Evolutionary conservation across 768 basidiomycete species (phyloP).

Genomic region (Rhodotorula diobovata): DNA sequence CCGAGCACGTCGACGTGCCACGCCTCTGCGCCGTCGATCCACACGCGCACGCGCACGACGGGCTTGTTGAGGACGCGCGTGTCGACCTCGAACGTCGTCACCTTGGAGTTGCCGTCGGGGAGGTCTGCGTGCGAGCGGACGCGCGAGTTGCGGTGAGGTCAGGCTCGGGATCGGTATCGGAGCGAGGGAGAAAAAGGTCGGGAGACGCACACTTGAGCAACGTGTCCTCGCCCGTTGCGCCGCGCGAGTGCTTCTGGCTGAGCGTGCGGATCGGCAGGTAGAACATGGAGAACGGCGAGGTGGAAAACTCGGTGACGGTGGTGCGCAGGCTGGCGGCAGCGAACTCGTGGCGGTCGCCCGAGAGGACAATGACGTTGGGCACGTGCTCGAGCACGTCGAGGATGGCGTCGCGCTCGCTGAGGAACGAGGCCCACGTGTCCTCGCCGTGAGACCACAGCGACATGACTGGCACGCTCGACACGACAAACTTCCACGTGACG

Average conservation of each 20-base stretch:
- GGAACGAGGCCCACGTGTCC: slow-evolving; percentile 69
- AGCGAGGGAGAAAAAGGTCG: slow-evolving; percentile 41
- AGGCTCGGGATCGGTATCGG: slow-evolving; percentile 48
- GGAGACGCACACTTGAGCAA: slow-evolving; percentile 39
- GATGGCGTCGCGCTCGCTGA: slow-evolving; percentile 58
- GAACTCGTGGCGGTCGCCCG: slow-evolving; percentile 67
- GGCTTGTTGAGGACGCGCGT: slow-evolving; percentile 57
- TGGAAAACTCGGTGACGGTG: slow-evolving; percentile 61
- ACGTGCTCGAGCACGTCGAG: slow-evolving; percentile 61
- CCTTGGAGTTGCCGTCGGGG: slow-evolving; percentile 64
- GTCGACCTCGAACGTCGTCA: slow-evolving; percentile 68
- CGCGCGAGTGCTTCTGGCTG: slow-evolving; percentile 27
- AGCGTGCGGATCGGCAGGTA: slow-evolving; percentile 44
- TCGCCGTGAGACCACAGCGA: slow-evolving; percentile 61
- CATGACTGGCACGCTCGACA: slow-evolving; percentile 69
- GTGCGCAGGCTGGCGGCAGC: slow-evolving; percentile 53
- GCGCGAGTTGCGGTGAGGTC: too few relatives aligned
- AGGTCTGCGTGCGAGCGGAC: slow-evolving; percentile 54
- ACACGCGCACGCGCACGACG: slow-evolving; percentile 56
- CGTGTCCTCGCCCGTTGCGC: slow-evolving; percentile 41
- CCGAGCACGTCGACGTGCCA: slow-evolving; percentile 41
- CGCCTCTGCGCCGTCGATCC: slow-evolving; percentile 58
- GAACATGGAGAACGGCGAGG: slow-evolving; percentile 55
- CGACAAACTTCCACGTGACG: slow-evolving; percentile 70
- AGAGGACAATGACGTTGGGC: slow-evolving; percentile 63